phyloP scores from a whole-genome alignment of 2,329 filamentous ascomycete genomes.

The Sphaerostilbella broomeana region DNA sequence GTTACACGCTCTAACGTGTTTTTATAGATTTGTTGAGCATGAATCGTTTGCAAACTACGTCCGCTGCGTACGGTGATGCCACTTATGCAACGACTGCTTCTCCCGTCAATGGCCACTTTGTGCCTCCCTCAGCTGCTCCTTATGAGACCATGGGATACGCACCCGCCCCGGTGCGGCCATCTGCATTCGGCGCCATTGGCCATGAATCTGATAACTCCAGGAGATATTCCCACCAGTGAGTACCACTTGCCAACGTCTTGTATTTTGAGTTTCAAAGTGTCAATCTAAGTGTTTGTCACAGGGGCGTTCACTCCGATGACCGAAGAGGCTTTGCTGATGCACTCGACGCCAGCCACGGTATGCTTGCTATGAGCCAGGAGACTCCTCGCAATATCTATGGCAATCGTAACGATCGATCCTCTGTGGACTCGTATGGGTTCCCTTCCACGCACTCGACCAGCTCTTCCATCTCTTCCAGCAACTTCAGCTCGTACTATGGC shows the following conservation, averaged over 20 bases:
- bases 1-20: constrained; percentile 30
- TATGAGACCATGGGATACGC: constrained; percentile 76
- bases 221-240: constrained; percentile 81
- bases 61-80: constrained; percentile 64
- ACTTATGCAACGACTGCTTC: constrained; percentile 62
- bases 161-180: constrained; percentile 53
- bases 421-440: constrained; percentile 85
- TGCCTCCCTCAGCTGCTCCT: constrained; percentile 55
- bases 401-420: constrained; percentile 58
- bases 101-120: constrained; percentile 58
- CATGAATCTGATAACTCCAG: constrained; percentile 50
- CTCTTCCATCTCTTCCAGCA: constrained; percentile 82
- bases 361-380: constrained; percentile 94
- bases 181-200: constrained; percentile 42
- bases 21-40: constrained; percentile 68
- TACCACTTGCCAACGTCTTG: constrained; percentile 26
- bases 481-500: constrained; percentile 77
- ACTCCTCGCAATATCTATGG: constrained; percentile 88
- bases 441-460: constrained; percentile 76
- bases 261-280: background rate
- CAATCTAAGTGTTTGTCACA: background rate
- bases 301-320: constrained; percentile 42
- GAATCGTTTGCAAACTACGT: constrained; percentile 55
- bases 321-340: constrained; percentile 76
- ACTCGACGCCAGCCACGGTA: constrained; percentile 86